Conservation (phyloP, 2,329 filamentous ascomycete species). For the Ilyonectria robusta region DNA sequence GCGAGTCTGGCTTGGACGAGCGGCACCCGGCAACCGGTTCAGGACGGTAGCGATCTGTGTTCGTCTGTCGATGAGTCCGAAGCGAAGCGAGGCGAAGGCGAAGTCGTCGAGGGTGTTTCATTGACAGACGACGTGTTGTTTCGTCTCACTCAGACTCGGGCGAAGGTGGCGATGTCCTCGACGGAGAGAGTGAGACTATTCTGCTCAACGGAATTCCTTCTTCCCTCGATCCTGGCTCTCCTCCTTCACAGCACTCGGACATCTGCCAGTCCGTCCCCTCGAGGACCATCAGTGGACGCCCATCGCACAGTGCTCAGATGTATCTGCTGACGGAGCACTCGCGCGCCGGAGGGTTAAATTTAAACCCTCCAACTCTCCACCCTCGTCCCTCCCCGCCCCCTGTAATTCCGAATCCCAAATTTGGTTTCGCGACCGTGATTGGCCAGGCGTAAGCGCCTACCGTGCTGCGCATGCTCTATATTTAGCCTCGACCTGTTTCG, state of each 20-base stretch:
- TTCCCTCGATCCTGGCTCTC: background rate
- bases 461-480: slow-evolving; percentile 50
- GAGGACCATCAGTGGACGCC: slow-evolving; percentile 13
- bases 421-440: slow-evolving; percentile 46
- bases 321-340: slow-evolving; percentile 33
- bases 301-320: slow-evolving; percentile 39
- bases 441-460: slow-evolving; percentile 50
- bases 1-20: background rate
- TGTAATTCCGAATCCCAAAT: slow-evolving; percentile 46
- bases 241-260: background rate
- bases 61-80: background rate
- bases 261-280: background rate
- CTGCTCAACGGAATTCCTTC: background rate
- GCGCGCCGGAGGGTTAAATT: slow-evolving; percentile 44
- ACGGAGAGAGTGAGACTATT: background rate
- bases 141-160: background rate
- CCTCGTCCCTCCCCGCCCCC: slow-evolving; percentile 31
- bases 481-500: slow-evolving; percentile 52
- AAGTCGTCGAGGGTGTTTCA: background rate
- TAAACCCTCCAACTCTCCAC: slow-evolving; percentile 42
- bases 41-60: background rate
- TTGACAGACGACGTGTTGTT: background rate
- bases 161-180: too few species aligned
- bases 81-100: background rate
- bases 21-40: slow-evolving; percentile 4